These are phyloP conservation scores for Brassica incana DNA, from an alignment of 345 rosid species.

Conservation along the genomic window DNA sequence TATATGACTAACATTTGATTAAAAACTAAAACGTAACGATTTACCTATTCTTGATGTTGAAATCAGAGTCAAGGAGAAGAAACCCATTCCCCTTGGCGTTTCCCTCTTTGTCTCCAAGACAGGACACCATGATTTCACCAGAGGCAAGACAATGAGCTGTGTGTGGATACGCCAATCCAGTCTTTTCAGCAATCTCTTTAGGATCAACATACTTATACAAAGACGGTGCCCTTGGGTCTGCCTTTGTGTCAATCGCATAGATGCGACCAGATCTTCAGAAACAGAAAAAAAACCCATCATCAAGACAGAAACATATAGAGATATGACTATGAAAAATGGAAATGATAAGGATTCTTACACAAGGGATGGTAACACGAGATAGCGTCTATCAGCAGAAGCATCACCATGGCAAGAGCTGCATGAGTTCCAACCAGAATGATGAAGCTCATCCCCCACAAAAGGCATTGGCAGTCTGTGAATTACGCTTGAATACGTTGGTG, in stretches of 20 bases:
- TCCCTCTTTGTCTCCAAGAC: slow-evolving; percentile 89
- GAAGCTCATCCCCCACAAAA: slow-evolving; percentile 82
- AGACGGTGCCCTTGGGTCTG: slow-evolving; percentile 73
- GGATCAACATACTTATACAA: slow-evolving; percentile 80
- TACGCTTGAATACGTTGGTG: slow-evolving; percentile 65
- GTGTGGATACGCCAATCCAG: slow-evolving; percentile 89
- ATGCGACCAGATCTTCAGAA: slow-evolving; percentile 79
- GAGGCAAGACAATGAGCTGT: slow-evolving; percentile 93
- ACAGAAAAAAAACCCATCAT: neutral
- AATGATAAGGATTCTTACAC: slow-evolving; percentile 46
- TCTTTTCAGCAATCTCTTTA: slow-evolving; percentile 59
- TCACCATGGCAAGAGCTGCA: slow-evolving; percentile 96
- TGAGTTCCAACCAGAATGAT: slow-evolving; percentile 92
- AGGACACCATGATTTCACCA: slow-evolving; percentile 78
- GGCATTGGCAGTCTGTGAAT: slow-evolving; percentile 80
- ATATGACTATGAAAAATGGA: neutral
- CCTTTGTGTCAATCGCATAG: slow-evolving; percentile 63
- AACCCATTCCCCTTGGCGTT: slow-evolving; percentile 87
- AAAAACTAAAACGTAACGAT: too few species aligned
- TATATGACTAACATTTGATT: too few species aligned
- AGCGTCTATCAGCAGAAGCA: slow-evolving; percentile 68
- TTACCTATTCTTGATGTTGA: slow-evolving; percentile 50
- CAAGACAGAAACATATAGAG: neutral
- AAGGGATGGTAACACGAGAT: slow-evolving; percentile 73
- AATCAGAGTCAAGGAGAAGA: slow-evolving; percentile 85